Conservation (phyloP, 306 rosid genomes). For the Quercus alba region DNA sequence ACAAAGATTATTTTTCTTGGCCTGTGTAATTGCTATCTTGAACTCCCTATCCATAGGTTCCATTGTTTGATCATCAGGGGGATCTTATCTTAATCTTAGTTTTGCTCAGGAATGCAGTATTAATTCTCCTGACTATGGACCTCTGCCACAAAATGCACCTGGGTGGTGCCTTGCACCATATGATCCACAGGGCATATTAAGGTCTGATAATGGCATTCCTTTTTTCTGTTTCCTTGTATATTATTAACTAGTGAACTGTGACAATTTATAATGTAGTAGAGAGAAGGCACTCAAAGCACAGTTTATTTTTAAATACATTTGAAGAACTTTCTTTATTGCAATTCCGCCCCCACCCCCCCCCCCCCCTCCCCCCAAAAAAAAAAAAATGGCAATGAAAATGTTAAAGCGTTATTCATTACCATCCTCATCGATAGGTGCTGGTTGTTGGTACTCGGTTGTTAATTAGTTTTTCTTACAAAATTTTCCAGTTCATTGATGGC, state of each 20-base stretch:
- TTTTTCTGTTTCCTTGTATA: slow-evolving; percentile 10
- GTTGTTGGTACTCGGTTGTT: slow-evolving; percentile 1
- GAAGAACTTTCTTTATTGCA: not conserved
- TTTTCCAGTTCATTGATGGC: slow-evolving; percentile 76
- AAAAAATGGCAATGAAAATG: not conserved
- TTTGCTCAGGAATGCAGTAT: slow-evolving; percentile 67
- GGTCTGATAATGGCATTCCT: slow-evolving; percentile 34
- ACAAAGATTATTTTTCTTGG: slow-evolving; percentile 45
- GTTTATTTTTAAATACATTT: not conserved
- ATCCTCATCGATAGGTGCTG: too few relatives aligned
- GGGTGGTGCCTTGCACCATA: slow-evolving; percentile 80
- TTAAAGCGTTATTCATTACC: not conserved
- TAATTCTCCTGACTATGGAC: slow-evolving; percentile 75
- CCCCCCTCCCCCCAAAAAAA: not conserved
- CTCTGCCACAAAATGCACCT: slow-evolving; percentile 65
- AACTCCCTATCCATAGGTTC: not conserved
- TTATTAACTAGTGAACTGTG: not conserved
- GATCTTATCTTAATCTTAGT: slow-evolving; percentile 17
- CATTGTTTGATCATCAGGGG: slow-evolving; percentile 6
- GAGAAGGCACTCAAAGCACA: not conserved
- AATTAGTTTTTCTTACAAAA: slow-evolving; percentile 22
- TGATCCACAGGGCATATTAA: slow-evolving; percentile 78
- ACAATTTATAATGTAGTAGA: too few relatives aligned
- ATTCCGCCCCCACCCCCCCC: not conserved
- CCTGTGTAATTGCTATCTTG: slow-evolving; percentile 14